phyloP scores from a whole-genome alignment of 805 yeast species.

The Cyberlindnera misumaiensis region DNA sequence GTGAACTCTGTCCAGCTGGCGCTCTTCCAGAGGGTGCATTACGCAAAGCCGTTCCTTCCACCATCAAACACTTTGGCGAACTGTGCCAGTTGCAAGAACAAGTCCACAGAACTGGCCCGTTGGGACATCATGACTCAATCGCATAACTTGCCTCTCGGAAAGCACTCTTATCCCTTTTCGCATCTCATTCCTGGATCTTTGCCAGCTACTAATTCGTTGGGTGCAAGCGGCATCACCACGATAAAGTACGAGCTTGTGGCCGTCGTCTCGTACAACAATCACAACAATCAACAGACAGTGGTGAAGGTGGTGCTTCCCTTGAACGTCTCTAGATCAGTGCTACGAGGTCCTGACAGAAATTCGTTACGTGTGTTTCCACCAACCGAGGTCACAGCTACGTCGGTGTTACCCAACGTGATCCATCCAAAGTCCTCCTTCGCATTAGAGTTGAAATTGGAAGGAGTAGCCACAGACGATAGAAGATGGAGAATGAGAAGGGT shows the following conservation, averaged over 20 bases:
- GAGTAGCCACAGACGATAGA: constrained; percentile 47
- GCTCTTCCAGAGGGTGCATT: constrained; percentile 64
- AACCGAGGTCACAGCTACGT: constrained; percentile 81
- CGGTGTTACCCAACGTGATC: constrained; percentile 80
- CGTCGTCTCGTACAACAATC: constrained; percentile 35
- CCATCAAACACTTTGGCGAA: constrained; percentile 39
- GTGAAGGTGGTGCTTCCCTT: constrained; percentile 53
- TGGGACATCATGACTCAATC: constrained; percentile 77
- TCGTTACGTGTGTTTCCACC: constrained; percentile 94
- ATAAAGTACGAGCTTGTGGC: constrained; percentile 79
- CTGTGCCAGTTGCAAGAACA: constrained; percentile 54
- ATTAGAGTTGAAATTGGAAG: constrained; percentile 74
- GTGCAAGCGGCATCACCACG: constrained; percentile 41
- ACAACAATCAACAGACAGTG: constrained; percentile 26
- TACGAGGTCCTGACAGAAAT: constrained; percentile 78
- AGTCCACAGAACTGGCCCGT: constrained; percentile 59
- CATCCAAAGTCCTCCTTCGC: constrained; percentile 86
- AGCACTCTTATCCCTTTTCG: constrained; percentile 88
- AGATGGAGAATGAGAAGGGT: constrained; percentile 93
- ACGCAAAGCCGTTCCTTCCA: constrained; percentile 60
- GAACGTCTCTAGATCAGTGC: constrained; percentile 66
- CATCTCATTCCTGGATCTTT: constrained; percentile 81
- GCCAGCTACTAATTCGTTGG: constrained; percentile 67
- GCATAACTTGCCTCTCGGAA: constrained; percentile 54
- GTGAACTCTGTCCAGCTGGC: constrained; percentile 55